Conservation (phyloP, 192 early-diverging fungal genomes). For the Coemansia biformis region DNA sequence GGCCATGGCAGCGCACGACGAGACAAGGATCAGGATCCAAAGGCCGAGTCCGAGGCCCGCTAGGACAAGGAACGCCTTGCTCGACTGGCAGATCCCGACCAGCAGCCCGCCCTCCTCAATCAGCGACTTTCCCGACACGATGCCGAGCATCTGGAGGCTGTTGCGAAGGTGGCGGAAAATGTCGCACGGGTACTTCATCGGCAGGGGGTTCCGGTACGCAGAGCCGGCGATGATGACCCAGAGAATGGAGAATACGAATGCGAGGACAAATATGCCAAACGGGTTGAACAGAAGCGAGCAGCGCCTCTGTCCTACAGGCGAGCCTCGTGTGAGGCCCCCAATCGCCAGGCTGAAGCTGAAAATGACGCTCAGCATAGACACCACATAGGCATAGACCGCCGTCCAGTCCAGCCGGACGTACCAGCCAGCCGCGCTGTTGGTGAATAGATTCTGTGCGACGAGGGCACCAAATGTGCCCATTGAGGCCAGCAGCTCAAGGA, state of each 20-base stretch:
- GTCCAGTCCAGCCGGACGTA: conserved; percentile 43
- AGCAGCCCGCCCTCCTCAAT: conserved; percentile 39
- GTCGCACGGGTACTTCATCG: conserved; percentile 42
- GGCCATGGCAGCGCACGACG: conserved; percentile 27
- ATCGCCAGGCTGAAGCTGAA: conserved; percentile 19
- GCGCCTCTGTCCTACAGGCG: conserved; percentile 3
- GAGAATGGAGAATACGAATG: conserved; percentile 33
- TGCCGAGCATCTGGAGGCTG: conserved; percentile 28
- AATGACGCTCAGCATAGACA: conserved; percentile 28
- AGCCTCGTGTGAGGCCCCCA: conserved; percentile 24
- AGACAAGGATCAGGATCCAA: conserved; percentile 34
- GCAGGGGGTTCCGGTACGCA: conserved; percentile 41
- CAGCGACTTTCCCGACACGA: conserved; percentile 31
- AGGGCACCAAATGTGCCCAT: conserved; percentile 43
- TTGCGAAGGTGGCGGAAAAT: conserved; percentile 29
- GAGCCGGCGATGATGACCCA: conserved; percentile 41
- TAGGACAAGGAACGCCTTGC: conserved; percentile 41
- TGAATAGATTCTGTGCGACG: conserved; percentile 40
- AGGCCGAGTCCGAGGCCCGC: conserved; percentile 31
- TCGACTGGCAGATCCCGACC: conserved; percentile 42
- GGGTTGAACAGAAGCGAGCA: conserved; percentile 28
- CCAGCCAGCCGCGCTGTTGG: conserved; percentile 46
- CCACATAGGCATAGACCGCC: conserved; percentile 30
- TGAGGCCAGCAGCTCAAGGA: conserved; percentile 36
- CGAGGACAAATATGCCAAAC: conserved; percentile 18